These are phyloP conservation scores for Wickerhamiella parazyma DNA, from an alignment of 805 yeast genomes.

Conservation along the genomic window DNA sequence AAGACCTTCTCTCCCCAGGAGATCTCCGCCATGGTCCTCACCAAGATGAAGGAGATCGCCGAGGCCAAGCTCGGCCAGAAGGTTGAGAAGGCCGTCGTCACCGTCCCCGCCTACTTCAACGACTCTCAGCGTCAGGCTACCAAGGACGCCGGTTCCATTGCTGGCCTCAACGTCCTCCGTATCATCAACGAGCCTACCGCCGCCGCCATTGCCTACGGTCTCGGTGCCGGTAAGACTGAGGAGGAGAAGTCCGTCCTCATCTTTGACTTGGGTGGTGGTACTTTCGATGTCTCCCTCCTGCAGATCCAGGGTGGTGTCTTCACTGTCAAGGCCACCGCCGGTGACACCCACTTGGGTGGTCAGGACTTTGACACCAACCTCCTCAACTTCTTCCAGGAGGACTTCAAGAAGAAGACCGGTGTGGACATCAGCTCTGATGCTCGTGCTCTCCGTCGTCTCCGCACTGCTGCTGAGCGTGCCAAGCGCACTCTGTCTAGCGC, in stretches of 20 bases:
- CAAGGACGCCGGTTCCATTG: constrained; percentile 96
- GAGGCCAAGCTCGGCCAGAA: constrained; percentile 80
- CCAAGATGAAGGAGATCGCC: constrained; percentile 98
- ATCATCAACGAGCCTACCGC: constrained; percentile 88
- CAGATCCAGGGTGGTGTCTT: constrained; percentile 97
- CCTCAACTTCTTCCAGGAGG: constrained; percentile 84
- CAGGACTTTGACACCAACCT: constrained; percentile 96
- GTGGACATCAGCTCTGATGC: constrained; percentile 86
- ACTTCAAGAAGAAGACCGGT: constrained; percentile 97
- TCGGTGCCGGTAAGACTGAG: constrained; percentile 63
- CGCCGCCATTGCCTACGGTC: constrained; percentile 90
- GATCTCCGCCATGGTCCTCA: constrained; percentile 83
- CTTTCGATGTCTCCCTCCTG: constrained; percentile 90
- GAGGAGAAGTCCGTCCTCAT: constrained; percentile 82
- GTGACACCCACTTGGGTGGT: constrained; percentile 90
- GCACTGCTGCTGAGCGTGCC: constrained; percentile 99
- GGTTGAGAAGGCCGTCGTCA: constrained; percentile 79
- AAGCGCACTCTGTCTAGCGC: constrained; percentile 96
- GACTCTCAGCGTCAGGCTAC: constrained; percentile 90
- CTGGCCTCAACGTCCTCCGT: constrained; percentile 79
- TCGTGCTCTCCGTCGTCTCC: constrained; percentile 95
- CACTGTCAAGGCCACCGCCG: constrained; percentile 95
- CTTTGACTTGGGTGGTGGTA: constrained; percentile 97
- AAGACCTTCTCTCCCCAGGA: constrained; percentile 88
- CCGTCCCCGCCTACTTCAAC: constrained; percentile 83